Conservation (phyloP, 352 stramenopile species). For the Peronospora destructor region DNA sequence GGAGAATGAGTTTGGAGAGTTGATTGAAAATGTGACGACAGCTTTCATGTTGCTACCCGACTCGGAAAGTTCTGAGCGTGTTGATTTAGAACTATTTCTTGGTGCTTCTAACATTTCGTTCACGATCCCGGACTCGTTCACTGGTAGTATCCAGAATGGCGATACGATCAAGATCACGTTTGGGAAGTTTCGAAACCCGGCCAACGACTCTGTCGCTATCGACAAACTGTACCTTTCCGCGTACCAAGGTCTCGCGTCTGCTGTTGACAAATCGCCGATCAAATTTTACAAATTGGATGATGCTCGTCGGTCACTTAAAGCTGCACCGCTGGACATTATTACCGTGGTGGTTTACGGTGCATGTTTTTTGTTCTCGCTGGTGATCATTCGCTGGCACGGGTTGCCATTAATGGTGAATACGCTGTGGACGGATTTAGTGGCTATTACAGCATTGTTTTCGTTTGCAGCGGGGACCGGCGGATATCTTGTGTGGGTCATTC, state of each 20-base stretch:
- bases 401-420: slow-evolving; percentile 76
- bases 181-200: slow-evolving; percentile 52
- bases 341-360: slow-evolving; percentile 66
- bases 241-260: slow-evolving; percentile 46
- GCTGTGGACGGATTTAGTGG: slow-evolving; percentile 82
- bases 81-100: slow-evolving; percentile 44
- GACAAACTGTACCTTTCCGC: slow-evolving; percentile 66
- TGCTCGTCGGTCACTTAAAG: slow-evolving; percentile 47
- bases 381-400: slow-evolving; percentile 82
- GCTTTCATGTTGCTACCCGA: slow-evolving; percentile 37
- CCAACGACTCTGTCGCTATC: slow-evolving; percentile 51
- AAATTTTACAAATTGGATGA: slow-evolving; percentile 37
- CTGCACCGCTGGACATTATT: slow-evolving; percentile 55
- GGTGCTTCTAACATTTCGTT: slow-evolving; percentile 64
- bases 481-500: slow-evolving; percentile 76
- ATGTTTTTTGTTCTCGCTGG: slow-evolving; percentile 74
- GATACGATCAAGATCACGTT: slow-evolving; percentile 61
- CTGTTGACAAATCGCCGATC: slow-evolving; percentile 56
- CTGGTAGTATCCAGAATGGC: slow-evolving; percentile 65
- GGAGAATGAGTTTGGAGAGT: slow-evolving; percentile 44
- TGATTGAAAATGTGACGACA: slow-evolving; percentile 48
- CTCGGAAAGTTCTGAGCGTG: slow-evolving; percentile 14
- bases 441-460: slow-evolving; percentile 74
- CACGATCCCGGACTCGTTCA: slow-evolving; percentile 55
- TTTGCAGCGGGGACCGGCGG: slow-evolving; percentile 73